Conservation (phyloP, 371 early-diverging fungal species). For the Capillidium heterosporum region DNA sequence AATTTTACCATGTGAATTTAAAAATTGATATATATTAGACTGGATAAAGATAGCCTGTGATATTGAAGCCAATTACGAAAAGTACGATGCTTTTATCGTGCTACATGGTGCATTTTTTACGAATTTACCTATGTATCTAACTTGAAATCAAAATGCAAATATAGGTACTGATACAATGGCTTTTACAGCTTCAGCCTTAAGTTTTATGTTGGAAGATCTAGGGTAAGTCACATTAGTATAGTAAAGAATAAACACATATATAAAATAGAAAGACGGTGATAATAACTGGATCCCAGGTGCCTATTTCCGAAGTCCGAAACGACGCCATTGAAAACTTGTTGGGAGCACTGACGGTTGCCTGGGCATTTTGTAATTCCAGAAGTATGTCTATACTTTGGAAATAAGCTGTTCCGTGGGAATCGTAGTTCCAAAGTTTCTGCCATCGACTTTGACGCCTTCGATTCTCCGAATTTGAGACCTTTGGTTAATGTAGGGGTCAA, state of each 20-base stretch:
- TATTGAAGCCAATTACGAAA: conserved; percentile 80
- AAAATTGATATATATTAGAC: conserved; percentile 28
- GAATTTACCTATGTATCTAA: neutral
- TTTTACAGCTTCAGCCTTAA: conserved; percentile 82
- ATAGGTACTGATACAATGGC: conserved; percentile 85
- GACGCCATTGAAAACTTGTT: conserved; percentile 93
- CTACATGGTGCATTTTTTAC: conserved; percentile 56
- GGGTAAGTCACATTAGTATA: conserved; percentile 22
- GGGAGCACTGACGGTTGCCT: conserved; percentile 72
- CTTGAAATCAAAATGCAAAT: neutral
- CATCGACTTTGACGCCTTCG: conserved; percentile 90
- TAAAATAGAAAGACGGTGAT: conserved; percentile 77
- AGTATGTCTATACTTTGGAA: conserved; percentile 82
- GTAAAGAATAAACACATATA: neutral
- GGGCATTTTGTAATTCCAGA: conserved; percentile 97
- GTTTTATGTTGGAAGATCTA: conserved; percentile 89
- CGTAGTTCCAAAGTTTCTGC: conserved; percentile 85
- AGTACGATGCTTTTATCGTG: conserved; percentile 86
- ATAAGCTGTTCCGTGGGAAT: conserved; percentile 91
- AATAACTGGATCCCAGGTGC: conserved; percentile 88
- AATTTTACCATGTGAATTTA: neutral
- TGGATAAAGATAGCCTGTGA: conserved; percentile 92
- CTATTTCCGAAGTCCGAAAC: conserved; percentile 89
- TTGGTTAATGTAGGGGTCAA: conserved; percentile 85
- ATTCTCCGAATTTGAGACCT: conserved; percentile 80